Percentiles rank a stretch among this genome's conserved stretches.
Evolutionary conservation across 495 filamentous ascomycete species (phyloP).

Genomic region (Penicillium verhagenii): DNA sequence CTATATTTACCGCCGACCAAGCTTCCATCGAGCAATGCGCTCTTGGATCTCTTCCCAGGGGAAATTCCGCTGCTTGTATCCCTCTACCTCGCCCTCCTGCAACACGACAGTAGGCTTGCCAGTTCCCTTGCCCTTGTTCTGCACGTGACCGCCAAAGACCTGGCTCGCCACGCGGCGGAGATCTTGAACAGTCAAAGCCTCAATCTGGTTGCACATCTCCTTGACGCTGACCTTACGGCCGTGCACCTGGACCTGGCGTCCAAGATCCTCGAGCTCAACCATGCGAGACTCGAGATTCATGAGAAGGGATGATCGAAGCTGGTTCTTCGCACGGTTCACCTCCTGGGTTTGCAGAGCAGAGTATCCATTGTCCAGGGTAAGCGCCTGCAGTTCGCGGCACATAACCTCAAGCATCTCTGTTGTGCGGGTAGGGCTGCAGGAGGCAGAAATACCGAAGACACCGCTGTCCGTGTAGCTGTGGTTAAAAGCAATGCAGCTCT

Average conservation of each 20-base stretch:
- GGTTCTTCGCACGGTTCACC: constrained; percentile 97
- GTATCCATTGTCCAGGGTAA: constrained; percentile 71
- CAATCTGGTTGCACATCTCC: constrained; percentile 91
- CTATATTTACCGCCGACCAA: constrained; percentile 62
- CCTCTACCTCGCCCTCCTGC: constrained; percentile 65
- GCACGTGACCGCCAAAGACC: constrained; percentile 74
- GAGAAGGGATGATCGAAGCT: constrained; percentile 81
- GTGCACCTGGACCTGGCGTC: constrained; percentile 93
- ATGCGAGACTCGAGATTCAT: constrained; percentile 98
- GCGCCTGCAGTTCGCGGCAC: constrained; percentile 79
- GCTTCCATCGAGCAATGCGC: constrained; percentile 75
- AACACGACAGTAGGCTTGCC: constrained; percentile 93
- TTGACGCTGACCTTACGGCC: constrained; percentile 84
- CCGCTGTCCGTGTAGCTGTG: constrained; percentile 95
- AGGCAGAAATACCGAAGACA: constrained; percentile 88
- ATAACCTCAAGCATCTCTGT: constrained; percentile 86
- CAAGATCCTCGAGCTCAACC: constrained; percentile 98
- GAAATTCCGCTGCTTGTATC: constrained; percentile 50
- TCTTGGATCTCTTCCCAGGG: constrained; percentile 90
- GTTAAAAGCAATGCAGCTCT: constrained; percentile 93
- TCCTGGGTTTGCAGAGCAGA: constrained; percentile 69
- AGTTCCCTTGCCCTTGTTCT: constrained; percentile 74
- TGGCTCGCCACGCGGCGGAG: constrained; percentile 78
- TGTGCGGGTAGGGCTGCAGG: constrained; percentile 73
- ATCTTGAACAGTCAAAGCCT: constrained; percentile 76